These are phyloP conservation scores for Asclepias syriaca DNA, from an alignment of 257 asterid genomes.

Conservation along the genomic window DNA sequence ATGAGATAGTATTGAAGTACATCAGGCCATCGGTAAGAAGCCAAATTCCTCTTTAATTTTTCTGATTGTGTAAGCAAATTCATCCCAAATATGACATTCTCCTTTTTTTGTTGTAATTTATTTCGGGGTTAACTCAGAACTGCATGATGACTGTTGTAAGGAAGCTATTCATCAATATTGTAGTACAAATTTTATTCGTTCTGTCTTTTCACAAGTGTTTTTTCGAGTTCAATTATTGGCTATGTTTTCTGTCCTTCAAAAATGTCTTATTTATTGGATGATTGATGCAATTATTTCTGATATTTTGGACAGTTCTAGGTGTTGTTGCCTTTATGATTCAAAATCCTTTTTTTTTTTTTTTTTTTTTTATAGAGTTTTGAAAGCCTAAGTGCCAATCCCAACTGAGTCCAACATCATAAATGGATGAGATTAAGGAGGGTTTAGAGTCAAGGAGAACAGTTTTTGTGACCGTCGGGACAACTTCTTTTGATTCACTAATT, in stretches of 20 bases:
- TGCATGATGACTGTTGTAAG: too few species aligned
- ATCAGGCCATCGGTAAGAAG: not conserved
- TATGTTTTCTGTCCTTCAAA: not conserved
- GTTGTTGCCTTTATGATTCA: not conserved
- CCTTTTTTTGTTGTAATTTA: not conserved
- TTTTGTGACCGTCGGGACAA: constrained; percentile 92
- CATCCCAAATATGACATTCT: not conserved
- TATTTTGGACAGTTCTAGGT: not conserved
- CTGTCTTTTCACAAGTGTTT: not conserved
- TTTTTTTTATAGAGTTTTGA: not conserved
- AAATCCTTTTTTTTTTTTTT: not conserved
- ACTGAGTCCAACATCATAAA: not conserved
- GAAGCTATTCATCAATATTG: not conserved
- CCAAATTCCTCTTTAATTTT: not conserved
- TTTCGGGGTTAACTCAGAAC: too few species aligned
- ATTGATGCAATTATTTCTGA: not conserved
- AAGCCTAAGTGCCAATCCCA: not conserved
- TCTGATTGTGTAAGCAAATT: not conserved
- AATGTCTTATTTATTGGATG: not conserved
- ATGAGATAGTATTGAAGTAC: not conserved
- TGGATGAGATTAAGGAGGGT: constrained; percentile 41
- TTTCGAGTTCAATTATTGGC: not conserved
- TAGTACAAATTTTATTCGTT: not conserved
- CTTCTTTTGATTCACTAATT: constrained; percentile 84
- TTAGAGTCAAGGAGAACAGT: constrained; percentile 43